Base-by-base conservation (phyloP, 306 rosid species). In the Oemleria cerasiformis region DNA sequence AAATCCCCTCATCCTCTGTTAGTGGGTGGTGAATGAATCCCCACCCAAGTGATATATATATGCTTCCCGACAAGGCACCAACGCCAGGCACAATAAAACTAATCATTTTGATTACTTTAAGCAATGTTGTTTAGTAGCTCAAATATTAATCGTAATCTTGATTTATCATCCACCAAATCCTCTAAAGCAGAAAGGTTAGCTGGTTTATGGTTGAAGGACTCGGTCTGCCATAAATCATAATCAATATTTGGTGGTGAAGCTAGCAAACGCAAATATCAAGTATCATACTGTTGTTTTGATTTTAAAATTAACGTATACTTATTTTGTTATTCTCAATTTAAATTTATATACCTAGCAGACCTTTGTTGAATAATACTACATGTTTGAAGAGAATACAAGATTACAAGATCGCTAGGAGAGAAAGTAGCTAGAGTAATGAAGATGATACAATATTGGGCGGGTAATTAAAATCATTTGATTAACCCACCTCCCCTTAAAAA, bases 41-140 rank as follows among this genome's bases (percentile, higher is more conserved):
- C 74, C 65, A 70, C 74, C 54, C 65, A 70, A 70, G 47, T 64
- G 64, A 68, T 55, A 70, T 70, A 30, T 30, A 30, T 30, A 30
- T 30, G 65, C 65, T 70, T 56, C 42, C 65, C 54, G 65, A 70
- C 74, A 55, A 41, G 60, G 39, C 74, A 55, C 42, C 74, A 21
- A 55, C 54, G 39, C 64, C 53, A 8, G 21, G 25, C 73, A 70
- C 40, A n/a, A 53, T 53, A 11, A 70, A 69, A 63, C 40, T 56
- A 41, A 70, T 70, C 42, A 40, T 23, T 42, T 25, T 56, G 19
- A 41, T 15, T 49, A 45, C 12, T 45, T 38, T 65, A 44, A 9
- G 8, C 56, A 47, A 45, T 20, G 5, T 45, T 45, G 14, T 20
- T 47, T 48, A 7, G 71, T 17, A 17, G 42, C 15, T 47, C 44